A percentile compares a stretch with the other conserved stretches of the same genome.
These are phyloP conservation scores for Solanum piurae DNA, from an alignment of 257 asterid species.

Conservation along the genomic window DNA sequence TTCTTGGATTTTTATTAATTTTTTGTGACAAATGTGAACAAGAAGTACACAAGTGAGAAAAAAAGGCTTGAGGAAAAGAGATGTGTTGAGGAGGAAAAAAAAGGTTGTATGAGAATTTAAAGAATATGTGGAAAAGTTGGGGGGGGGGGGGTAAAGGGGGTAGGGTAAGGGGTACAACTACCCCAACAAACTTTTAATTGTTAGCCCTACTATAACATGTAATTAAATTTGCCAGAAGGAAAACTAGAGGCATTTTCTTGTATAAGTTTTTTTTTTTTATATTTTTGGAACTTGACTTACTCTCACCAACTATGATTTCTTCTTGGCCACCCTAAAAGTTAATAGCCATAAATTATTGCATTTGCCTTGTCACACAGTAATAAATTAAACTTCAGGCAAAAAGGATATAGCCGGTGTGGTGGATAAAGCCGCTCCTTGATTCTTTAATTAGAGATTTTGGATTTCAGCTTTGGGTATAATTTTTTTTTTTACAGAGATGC, in stretches of 20 bases:
- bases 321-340: slow-evolving; percentile 7
- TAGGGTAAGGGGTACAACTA: slow-evolving; percentile 22
- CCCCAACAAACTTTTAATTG: slow-evolving; percentile 64
- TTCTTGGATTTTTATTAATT: not conserved
- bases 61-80: not conserved
- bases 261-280: not conserved
- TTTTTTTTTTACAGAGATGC: no score
- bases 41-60: not conserved
- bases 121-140: not conserved
- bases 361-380: not conserved
- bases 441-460: not conserved
- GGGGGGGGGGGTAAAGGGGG: not conserved
- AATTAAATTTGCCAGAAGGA: slow-evolving; percentile 30
- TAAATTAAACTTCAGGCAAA: not conserved
- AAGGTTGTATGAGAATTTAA: slow-evolving; percentile 30
- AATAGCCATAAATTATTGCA: not conserved
- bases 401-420: not conserved
- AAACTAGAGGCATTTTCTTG: slow-evolving; percentile 12
- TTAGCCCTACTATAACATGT: slow-evolving; percentile 21
- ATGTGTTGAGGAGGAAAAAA: slow-evolving; percentile 4
- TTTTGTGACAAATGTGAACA: not conserved
- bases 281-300: not conserved
- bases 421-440: not conserved
- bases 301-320: slow-evolving; percentile 5
- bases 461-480: not conserved